Evolutionary conservation across 169 alveolate species (phyloP).

Genomic region (Cryptosporidium sp.): DNA sequence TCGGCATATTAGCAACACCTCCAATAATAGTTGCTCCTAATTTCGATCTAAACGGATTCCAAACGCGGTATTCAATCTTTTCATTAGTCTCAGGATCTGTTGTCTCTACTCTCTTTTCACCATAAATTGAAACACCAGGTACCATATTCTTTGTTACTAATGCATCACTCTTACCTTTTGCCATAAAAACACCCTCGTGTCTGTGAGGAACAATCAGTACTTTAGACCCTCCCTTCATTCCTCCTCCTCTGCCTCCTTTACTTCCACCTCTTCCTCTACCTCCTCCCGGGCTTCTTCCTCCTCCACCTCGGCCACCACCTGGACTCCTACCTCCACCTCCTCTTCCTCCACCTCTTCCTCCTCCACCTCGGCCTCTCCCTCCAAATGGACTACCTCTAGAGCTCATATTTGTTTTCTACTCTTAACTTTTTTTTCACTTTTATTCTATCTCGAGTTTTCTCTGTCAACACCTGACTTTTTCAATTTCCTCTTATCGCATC

Average conservation of each 20-base stretch:
- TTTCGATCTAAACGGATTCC: conserved; percentile 99
- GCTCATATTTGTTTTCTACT: conserved; percentile 20
- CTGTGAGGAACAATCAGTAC: conserved; percentile 95
- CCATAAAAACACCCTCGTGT: conserved; percentile 96
- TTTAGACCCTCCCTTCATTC: conserved; percentile 89
- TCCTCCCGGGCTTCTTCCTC: conserved; percentile 83
- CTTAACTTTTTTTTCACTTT: not conserved
- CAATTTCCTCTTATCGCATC: conserved; percentile 4
- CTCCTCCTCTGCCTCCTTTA: conserved; percentile 83
- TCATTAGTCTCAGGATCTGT: conserved; percentile 89
- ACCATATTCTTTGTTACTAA: conserved; percentile 95
- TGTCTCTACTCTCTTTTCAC: conserved; percentile 96
- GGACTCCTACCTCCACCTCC: conserved; percentile 83
- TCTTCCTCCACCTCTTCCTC: conserved; percentile 78
- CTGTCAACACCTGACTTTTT: conserved; percentile 70
- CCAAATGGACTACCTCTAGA: conserved; percentile 79
- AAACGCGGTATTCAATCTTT: conserved; percentile 97
- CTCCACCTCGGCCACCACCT: conserved; percentile 83
- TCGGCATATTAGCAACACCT: conserved; percentile 96
- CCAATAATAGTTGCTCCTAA: conserved; percentile 98
- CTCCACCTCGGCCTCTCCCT: conserved; percentile 82
- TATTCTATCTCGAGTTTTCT: conserved; percentile 9
- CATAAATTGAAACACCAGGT: conserved; percentile 99
- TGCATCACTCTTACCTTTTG: conserved; percentile 96
- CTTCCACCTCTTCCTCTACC: conserved; percentile 81